Conservation (phyloP, 179 eudicot species). For the Gypsophila paniculata region DNA sequence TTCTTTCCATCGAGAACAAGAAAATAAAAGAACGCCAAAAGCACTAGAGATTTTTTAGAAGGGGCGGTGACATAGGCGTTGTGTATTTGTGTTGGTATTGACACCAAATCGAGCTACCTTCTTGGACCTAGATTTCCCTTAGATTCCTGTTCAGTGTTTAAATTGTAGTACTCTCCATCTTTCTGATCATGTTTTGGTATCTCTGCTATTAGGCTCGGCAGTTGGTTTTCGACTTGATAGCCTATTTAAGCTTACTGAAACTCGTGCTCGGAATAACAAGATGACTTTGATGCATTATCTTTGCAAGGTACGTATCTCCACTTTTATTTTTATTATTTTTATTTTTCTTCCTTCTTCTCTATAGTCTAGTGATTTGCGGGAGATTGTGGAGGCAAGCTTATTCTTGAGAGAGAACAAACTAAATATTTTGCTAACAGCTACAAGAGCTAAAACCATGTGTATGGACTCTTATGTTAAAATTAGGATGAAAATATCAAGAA, state of each 20-base stretch:
- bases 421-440: too few species aligned
- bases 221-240: constrained; percentile 89
- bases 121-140: background rate
- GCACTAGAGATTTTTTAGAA: background rate
- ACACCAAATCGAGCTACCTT: too few species aligned
- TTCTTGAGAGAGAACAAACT: too few species aligned
- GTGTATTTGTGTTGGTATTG: background rate
- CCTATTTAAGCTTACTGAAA: constrained; percentile 82
- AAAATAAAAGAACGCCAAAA: background rate
- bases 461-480: too few species aligned
- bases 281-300: constrained; percentile 97
- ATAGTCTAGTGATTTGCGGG: too few species aligned
- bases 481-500: too few species aligned
- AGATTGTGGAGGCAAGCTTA: too few species aligned
- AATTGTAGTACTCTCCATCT: constrained; percentile 1
- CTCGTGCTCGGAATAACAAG: constrained; percentile 79
- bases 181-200: constrained; percentile 8
- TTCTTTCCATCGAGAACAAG: background rate
- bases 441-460: too few species aligned
- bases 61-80: background rate
- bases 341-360: too few species aligned
- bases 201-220: constrained; percentile 58
- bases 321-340: background rate
- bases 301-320: constrained; percentile 55
- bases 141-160: background rate